These are phyloP conservation scores for Gaultheria prostrata DNA, from an alignment of 148 eudicot genomes.

Conservation along the genomic window DNA sequence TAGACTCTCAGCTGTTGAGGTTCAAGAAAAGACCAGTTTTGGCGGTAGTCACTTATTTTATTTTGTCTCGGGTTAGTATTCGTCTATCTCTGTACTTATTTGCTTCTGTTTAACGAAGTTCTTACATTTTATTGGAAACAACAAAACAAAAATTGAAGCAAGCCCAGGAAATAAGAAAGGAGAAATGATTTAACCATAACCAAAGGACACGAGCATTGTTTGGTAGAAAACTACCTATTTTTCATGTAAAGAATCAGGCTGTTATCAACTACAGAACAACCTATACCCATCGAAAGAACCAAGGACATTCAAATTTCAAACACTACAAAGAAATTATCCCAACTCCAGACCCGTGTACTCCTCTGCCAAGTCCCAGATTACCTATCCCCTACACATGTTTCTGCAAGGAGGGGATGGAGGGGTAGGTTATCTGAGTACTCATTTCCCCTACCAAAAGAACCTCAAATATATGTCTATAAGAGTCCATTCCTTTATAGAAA, in stretches of 20 bases:
- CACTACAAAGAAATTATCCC: background rate
- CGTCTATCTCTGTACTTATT: too few species aligned
- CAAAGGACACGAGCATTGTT: background rate
- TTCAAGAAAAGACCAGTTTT: too few species aligned
- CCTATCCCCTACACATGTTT: too few species aligned
- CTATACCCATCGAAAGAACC: background rate
- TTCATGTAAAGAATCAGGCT: background rate
- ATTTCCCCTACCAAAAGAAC: too few species aligned
- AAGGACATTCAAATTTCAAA: background rate
- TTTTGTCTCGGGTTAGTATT: too few species aligned
- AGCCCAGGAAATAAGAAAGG: background rate
- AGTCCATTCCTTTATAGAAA: too few species aligned
- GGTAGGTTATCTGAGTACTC: too few species aligned
- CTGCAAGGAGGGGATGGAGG: too few species aligned
- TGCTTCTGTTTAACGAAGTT: too few species aligned
- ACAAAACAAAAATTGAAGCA: background rate
- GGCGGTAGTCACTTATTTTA: too few species aligned
- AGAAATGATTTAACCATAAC: background rate
- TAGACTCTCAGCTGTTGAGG: too few species aligned
- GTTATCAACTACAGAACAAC: background rate
- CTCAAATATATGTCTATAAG: too few species aligned
- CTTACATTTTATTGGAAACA: background rate
- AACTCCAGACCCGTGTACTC: background rate
- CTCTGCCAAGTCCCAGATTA: background rate
- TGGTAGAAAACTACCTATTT: background rate